Conservation (phyloP, 305 asterid species). For the Fraxinus greggii region DNA sequence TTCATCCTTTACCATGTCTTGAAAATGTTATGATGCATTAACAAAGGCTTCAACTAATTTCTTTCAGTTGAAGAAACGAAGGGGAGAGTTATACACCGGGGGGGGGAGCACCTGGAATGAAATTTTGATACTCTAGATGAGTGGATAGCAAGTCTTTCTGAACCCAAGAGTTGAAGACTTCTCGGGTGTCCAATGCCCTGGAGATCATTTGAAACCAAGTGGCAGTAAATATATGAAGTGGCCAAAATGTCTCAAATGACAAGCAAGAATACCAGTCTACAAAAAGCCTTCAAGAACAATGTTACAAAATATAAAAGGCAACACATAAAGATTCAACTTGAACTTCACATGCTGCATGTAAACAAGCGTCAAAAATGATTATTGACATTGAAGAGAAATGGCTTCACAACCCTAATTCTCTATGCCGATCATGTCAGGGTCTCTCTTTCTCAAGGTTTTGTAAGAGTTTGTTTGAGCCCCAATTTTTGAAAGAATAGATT, state of each 20-base stretch:
- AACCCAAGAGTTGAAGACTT: constrained; percentile 47
- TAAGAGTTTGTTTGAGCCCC: neutral
- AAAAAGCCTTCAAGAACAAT: neutral
- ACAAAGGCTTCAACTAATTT: neutral
- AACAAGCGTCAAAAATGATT: neutral
- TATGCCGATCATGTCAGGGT: neutral
- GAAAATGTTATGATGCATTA: neutral
- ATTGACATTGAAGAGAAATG: neutral
- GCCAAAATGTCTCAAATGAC: constrained; percentile 8
- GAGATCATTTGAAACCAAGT: constrained; percentile 23
- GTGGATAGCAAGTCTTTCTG: constrained; percentile 76
- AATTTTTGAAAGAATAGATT: neutral
- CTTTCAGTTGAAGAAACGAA: neutral
- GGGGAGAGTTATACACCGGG: neutral
- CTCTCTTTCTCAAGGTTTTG: neutral
- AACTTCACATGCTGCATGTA: neutral
- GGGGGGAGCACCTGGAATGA: constrained; percentile 53
- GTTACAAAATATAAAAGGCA: neutral
- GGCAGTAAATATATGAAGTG: constrained; percentile 16
- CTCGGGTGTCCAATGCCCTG: constrained; percentile 63
- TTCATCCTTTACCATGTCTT: neutral
- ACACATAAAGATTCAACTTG: neutral
- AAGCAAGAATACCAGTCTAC: neutral
- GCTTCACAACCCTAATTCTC: neutral
- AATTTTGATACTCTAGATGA: constrained; percentile 68